These are phyloP conservation scores for Tulasnella sp. DNA, from an alignment of 768 basidiomycete species.

Conservation along the genomic window DNA sequence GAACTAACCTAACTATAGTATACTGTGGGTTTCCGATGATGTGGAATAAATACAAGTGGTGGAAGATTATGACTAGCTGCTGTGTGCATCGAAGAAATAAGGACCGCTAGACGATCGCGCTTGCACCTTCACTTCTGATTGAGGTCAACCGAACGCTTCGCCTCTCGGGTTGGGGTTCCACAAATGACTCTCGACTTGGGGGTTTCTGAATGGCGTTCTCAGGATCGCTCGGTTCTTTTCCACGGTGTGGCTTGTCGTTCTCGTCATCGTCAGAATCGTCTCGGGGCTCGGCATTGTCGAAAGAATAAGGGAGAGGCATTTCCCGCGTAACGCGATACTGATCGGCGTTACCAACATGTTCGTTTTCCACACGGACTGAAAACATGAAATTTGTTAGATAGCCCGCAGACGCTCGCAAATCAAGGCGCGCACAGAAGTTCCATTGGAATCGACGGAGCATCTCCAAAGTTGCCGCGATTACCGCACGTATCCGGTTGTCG, in stretches of 20 bases:
- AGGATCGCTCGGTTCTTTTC: not conserved
- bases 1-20: not conserved
- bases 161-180: not conserved
- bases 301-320: conserved; percentile 69
- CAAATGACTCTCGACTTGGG: conserved; percentile 10
- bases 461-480: conserved; percentile 68
- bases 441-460: conserved; percentile 79
- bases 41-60: conserved; percentile 6
- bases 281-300: conserved; percentile 4
- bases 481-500: conserved; percentile 53
- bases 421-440: conserved; percentile 74
- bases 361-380: conserved; percentile 77
- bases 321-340: conserved; percentile 86
- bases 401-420: not conserved
- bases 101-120: not conserved
- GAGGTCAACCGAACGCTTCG: conserved; percentile 14
- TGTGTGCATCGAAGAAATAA: not conserved
- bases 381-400: not conserved
- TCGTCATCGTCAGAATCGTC: conserved; percentile 24
- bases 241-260: not conserved
- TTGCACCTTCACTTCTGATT: not conserved
- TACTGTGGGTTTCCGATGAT: not conserved
- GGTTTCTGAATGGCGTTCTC: not conserved
- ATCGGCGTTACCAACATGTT: conserved; percentile 89
- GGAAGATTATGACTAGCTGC: not conserved